Percentiles rank a stretch among this genome's conserved stretches.
Evolutionary conservation across 2,329 filamentous ascomycete species (phyloP).

Genomic region (Fusarium anguioides): DNA sequence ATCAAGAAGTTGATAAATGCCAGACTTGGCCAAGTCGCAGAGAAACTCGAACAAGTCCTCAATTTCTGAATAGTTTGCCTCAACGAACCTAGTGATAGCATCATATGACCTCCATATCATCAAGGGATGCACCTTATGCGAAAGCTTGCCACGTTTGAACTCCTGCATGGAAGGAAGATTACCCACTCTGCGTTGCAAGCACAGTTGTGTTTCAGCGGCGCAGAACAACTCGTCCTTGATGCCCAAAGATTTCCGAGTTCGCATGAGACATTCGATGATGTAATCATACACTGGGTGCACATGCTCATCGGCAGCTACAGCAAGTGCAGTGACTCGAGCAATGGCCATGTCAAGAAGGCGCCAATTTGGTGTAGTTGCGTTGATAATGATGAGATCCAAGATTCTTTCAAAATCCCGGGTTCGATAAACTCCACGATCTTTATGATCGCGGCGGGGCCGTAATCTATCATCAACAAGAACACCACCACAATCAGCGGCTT

Average conservation of each 20-base stretch:
- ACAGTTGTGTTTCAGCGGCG: accelerated
- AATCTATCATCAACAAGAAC: background rate
- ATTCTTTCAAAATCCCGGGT: too few relatives aligned
- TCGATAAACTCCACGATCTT: too few relatives aligned
- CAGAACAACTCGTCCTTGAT: accelerated
- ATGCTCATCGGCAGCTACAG: too few relatives aligned
- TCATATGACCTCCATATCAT: accelerated
- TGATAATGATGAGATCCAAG: background rate
- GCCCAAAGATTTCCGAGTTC: background rate
- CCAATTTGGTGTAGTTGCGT: background rate
- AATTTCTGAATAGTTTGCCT: too few relatives aligned
- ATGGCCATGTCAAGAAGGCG: background rate
- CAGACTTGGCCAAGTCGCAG: background rate
- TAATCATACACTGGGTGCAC: background rate
- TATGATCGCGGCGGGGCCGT: too few relatives aligned
- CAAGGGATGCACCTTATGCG: accelerated
- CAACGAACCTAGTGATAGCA: background rate
- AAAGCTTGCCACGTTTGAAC: background rate
- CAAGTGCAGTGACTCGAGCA: background rate
- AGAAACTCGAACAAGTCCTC: accelerated
- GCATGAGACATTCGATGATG: background rate
- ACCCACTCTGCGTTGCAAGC: background rate
- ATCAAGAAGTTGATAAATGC: background rate
- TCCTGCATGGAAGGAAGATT: too few relatives aligned
- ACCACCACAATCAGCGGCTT: background rate